Base-by-base conservation (phyloP, 139 green algal species). In the Coelastrella sp. region DNA sequence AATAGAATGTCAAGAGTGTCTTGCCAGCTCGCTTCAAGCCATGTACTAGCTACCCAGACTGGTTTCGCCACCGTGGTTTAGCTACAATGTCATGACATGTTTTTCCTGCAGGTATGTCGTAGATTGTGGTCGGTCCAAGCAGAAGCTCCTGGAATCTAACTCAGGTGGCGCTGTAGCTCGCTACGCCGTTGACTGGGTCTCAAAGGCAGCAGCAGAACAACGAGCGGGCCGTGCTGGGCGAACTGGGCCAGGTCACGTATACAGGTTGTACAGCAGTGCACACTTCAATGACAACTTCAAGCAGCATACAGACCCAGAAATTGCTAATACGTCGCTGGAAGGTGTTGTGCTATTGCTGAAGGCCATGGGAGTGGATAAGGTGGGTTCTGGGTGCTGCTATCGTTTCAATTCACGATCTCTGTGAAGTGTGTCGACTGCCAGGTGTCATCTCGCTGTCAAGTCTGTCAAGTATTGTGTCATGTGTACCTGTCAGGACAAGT, bases 171-270 rank as follows among this genome's bases (percentile, higher is more conserved):
- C 93, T 2, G 54, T 98, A 71, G 93, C 96, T 0, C 92, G 92
- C 4, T 98, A 96, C 83, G 94, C 98, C 73, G 96, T 99, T 68
- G 90, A 95, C 19, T 99, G 97, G 97, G 87, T 99, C 56, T 97
- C 95, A 91, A 96, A 98, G 74, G 98, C 98, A 60, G 94, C 94
- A 17, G 96, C 98, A 2, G 90, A 95, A 83, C 98, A 99, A 95
- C 94, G 98, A 3, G 96, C 97, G 17, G 98, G 98, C 5, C 94
- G 98, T 1, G 98, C 98, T 3, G 98, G 98, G 19, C 96, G 98
- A 68, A 99, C 96, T 0, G 97, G 97, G 8, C 98, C 98, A 5
- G 98, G 98, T 59, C 97, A 99, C 93, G 97, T 95, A 91, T 99
- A 99, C 95, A 95, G 98, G 13, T 94, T 99, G 78, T 99, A 96